phyloP scores from a whole-genome alignment of 305 asterid genomes.

The Plantago coronopus region DNA sequence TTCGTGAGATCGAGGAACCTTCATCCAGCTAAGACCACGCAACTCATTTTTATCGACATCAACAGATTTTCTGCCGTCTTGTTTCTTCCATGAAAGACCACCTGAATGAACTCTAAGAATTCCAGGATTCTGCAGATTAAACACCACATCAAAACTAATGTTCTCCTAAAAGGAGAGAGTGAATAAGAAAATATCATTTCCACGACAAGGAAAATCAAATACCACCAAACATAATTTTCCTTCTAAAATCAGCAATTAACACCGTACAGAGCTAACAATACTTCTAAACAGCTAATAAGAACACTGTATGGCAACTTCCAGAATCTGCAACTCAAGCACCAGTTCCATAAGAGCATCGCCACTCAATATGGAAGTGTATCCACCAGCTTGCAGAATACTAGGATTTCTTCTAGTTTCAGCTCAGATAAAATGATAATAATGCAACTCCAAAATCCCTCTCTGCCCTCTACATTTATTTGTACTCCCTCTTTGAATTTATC shows the following conservation, averaged over 20 bases:
- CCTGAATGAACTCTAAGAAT: slow-evolving; percentile 77
- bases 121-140: slow-evolving; percentile 70
- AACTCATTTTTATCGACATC: slow-evolving; percentile 84
- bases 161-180: slow-evolving; percentile 3
- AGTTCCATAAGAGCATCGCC: background rate
- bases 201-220: background rate
- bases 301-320: background rate
- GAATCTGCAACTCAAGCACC: too few relatives aligned
- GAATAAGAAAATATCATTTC: background rate
- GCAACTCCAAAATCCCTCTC: background rate
- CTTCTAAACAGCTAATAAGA: background rate
- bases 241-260: background rate
- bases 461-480: too few relatives aligned
- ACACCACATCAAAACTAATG: slow-evolving; percentile 12
- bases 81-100: slow-evolving; percentile 93
- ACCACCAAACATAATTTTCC: slow-evolving; percentile 1
- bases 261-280: background rate
- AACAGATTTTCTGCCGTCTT: slow-evolving; percentile 90
- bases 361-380: background rate
- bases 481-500: too few relatives aligned
- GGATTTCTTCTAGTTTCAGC: background rate
- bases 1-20: slow-evolving; percentile 86
- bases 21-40: slow-evolving; percentile 86
- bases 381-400: background rate
- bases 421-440: too few relatives aligned